A percentile compares a stretch with the other conserved stretches of the same genome.
Conservation (phyloP, 1,284 basidiomycete species). For the Mycosarcoma maydis region DNA sequence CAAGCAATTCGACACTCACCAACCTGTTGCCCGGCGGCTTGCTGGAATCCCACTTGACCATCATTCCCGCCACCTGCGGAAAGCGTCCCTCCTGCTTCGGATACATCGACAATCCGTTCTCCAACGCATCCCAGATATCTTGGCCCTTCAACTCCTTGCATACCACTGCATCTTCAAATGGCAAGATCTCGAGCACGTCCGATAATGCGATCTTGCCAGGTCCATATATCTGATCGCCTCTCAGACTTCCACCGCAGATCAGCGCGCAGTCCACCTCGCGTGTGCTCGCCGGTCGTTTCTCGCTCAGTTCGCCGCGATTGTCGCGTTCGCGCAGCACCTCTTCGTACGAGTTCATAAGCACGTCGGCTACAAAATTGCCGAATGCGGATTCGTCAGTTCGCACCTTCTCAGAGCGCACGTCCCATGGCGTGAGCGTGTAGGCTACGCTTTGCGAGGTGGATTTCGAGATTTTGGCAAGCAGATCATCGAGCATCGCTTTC, state of each 20-base stretch:
- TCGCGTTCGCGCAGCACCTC: slow-evolving; percentile 74
- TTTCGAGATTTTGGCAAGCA: slow-evolving; percentile 78
- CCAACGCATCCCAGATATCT: slow-evolving; percentile 82
- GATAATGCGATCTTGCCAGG: slow-evolving; percentile 82
- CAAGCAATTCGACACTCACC: slow-evolving; percentile 52
- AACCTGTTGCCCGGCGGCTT: slow-evolving; percentile 62
- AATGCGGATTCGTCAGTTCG: slow-evolving; percentile 78
- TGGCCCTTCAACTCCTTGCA: slow-evolving; percentile 84
- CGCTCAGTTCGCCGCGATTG: slow-evolving; percentile 69
- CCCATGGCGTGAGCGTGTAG: slow-evolving; percentile 77
- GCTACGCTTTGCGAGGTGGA: slow-evolving; percentile 74
- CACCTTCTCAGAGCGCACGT: slow-evolving; percentile 79
- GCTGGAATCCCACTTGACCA: slow-evolving; percentile 85
- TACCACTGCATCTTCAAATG: slow-evolving; percentile 84
- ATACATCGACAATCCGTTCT: slow-evolving; percentile 79
- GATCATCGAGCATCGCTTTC: slow-evolving; percentile 73
- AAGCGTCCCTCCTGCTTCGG: slow-evolving; percentile 94
- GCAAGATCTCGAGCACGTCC: slow-evolving; percentile 85
- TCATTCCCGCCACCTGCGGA: slow-evolving; percentile 85
- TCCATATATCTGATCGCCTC: slow-evolving; percentile 82
- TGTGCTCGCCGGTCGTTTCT: slow-evolving; percentile 12
- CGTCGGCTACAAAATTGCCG: slow-evolving; percentile 90
- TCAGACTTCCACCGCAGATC: slow-evolving; percentile 74
- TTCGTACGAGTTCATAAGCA: slow-evolving; percentile 85
- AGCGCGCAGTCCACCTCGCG: slow-evolving; percentile 52